phyloP scores from a whole-genome alignment of 164 flowering plant genomes.

The Sextonia rubra region DNA sequence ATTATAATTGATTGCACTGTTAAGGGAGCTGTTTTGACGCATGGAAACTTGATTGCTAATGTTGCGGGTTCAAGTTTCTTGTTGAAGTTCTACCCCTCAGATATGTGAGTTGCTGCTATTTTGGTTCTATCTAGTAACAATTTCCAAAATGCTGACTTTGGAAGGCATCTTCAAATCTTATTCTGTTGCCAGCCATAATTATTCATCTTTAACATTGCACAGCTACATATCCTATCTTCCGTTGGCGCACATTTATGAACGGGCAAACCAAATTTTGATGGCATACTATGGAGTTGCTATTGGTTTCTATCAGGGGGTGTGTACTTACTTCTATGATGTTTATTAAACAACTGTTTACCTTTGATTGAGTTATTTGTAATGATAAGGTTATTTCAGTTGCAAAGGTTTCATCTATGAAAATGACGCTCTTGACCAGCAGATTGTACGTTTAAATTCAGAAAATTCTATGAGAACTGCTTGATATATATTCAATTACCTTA shows the following conservation, averaged over 20 bases:
- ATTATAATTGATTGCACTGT: conserved; percentile 2
- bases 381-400: too few species aligned
- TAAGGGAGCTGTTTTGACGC: conserved; percentile 85
- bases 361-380: neutral
- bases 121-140: neutral
- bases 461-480: neutral
- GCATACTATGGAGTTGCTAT: conserved; percentile 74
- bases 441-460: neutral
- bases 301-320: conserved; percentile 99
- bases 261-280: conserved; percentile 61
- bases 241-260: conserved; percentile 94
- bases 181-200: neutral
- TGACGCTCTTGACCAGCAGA: neutral
- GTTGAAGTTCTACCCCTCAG: conserved; percentile 55
- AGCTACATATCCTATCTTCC: conserved; percentile 97
- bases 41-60: conserved; percentile 83
- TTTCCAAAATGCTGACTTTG: neutral
- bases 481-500: neutral
- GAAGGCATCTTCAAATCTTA: neutral
- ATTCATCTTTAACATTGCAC: conserved; percentile 16
- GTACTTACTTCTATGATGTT: neutral
- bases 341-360: neutral
- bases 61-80: conserved; percentile 50
- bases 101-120: conserved; percentile 53
- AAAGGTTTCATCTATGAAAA: too few species aligned